Conservation (phyloP, 202 grass and related monocot species). For the Brachypodium distachyon region DNA sequence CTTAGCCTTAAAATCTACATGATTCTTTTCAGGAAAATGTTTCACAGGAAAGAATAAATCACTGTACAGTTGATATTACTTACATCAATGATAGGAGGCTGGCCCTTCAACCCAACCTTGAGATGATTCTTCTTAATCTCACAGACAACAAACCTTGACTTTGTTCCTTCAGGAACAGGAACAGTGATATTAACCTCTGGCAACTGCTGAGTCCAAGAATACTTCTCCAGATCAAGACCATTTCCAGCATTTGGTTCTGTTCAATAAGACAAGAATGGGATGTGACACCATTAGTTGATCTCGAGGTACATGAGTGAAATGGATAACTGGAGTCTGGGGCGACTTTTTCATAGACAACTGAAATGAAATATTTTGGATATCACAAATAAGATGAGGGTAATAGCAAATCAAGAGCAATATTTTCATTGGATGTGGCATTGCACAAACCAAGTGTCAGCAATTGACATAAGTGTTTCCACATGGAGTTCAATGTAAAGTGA, state of each 20-base stretch:
- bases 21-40: background rate
- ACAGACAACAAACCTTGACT: conserved; percentile 79
- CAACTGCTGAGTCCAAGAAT: conserved; percentile 91
- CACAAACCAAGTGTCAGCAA: background rate
- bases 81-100: conserved; percentile 86
- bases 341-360: background rate
- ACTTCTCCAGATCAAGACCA: conserved; percentile 97
- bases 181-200: conserved; percentile 69
- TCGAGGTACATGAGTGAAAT: background rate
- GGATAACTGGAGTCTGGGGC: background rate
- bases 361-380: background rate
- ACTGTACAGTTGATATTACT: conserved; percentile 14
- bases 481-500: background rate
- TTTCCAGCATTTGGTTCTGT: conserved; percentile 86
- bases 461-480: background rate
- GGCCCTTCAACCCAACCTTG: conserved; percentile 86
- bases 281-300: background rate
- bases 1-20: background rate
- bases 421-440: background rate
- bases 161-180: conserved; percentile 82
- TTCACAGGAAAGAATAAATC: background rate
- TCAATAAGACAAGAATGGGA: background rate
- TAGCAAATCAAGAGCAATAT: background rate
- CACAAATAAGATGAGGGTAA: background rate
- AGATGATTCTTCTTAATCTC: conserved; percentile 89